Evolutionary conservation across 768 basidiomycete genomes (phyloP).

Genomic region (Lactarius hengduanensis): DNA sequence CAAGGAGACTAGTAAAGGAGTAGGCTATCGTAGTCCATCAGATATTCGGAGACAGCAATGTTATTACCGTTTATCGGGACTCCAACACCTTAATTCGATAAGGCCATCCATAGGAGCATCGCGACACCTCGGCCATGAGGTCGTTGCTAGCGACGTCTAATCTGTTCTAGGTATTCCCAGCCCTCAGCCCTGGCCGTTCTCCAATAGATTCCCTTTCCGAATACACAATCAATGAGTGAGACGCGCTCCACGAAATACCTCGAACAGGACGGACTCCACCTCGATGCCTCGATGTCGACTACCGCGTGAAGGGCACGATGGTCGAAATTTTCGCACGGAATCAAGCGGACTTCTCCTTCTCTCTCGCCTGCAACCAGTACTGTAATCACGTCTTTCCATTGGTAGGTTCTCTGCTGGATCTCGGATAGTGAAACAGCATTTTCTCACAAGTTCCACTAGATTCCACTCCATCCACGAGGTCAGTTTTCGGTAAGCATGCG

Average conservation of each 20-base stretch:
- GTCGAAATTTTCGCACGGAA: slow-evolving; percentile 17
- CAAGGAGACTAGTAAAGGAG: slow-evolving; percentile 1
- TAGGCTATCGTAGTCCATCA: slow-evolving; percentile 7
- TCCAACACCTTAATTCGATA: neutral
- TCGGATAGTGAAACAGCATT: neutral
- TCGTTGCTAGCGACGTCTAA: slow-evolving; percentile 1
- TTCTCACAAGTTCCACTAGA: neutral
- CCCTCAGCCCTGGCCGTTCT: neutral
- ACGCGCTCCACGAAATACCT: neutral
- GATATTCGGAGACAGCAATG: neutral
- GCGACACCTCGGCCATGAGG: neutral
- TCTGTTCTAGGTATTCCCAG: neutral
- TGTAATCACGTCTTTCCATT: neutral
- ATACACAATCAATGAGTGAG: neutral
- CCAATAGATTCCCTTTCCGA: neutral
- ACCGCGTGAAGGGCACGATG: neutral
- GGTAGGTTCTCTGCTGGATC: neutral
- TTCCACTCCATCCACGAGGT: slow-evolving; percentile 9
- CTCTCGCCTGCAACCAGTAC: neutral
- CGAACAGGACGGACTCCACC: neutral
- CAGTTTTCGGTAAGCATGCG: slow-evolving; percentile 7
- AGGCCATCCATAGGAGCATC: neutral
- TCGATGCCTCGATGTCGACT: neutral
- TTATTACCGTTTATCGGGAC: neutral
- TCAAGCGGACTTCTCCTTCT: neutral